Evolutionary conservation across 1,139 yeast species (phyloP).

Genomic region (Nakaseomyces sp.): DNA sequence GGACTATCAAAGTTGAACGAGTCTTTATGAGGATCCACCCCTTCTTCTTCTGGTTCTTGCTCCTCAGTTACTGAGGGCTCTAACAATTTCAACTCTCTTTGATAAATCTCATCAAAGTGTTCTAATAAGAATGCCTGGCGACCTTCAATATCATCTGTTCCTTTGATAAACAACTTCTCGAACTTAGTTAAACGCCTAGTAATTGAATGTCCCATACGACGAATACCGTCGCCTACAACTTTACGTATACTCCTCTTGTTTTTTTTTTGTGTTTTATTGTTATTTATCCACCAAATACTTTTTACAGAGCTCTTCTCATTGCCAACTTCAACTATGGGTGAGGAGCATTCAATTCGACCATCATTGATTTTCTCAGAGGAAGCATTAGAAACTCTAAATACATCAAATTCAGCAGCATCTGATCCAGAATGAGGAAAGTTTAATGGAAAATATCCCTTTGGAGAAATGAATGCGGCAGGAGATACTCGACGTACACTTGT

Average conservation of each 20-base stretch:
- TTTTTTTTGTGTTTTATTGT: background rate
- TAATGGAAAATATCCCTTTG: background rate
- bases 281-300: background rate
- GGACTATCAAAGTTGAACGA: conserved; percentile 1
- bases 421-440: background rate
- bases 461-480: background rate
- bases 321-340: too few species aligned
- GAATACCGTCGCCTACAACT: background rate
- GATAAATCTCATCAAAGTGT: background rate
- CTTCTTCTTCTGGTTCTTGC: too few species aligned
- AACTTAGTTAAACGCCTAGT: background rate
- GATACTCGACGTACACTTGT: background rate
- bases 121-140: background rate
- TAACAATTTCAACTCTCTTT: background rate
- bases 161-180: background rate
- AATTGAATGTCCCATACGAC: background rate
- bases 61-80: background rate
- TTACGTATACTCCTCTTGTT: background rate
- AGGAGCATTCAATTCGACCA: too few species aligned
- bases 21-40: background rate
- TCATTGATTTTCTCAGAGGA: too few species aligned
- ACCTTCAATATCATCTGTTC: background rate
- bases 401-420: background rate
- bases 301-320: background rate
- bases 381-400: background rate